Conservation (phyloP, 352 stramenopile genomes). For the Phytophthora cryptogea region DNA sequence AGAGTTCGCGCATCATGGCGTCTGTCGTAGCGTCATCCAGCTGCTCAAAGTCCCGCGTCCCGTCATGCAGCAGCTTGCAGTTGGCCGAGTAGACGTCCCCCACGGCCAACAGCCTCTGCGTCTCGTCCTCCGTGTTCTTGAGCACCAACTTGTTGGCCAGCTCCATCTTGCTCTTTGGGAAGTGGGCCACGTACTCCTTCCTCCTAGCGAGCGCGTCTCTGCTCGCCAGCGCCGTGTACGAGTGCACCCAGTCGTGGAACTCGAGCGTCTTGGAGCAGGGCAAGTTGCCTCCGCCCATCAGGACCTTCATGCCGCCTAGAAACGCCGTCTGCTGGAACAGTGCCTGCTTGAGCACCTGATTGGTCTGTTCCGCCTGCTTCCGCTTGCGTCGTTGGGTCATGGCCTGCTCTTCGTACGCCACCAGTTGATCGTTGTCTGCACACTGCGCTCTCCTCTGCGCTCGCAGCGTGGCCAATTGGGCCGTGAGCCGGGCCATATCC, state of each 20-base stretch:
- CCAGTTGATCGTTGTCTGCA: conserved; percentile 48
- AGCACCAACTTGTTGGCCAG: conserved; percentile 57
- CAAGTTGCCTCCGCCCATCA: conserved; percentile 45
- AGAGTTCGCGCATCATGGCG: conserved; percentile 39
- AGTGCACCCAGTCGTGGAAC: conserved; percentile 81
- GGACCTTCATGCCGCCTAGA: conserved; percentile 48
- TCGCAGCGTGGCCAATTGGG: conserved; percentile 45
- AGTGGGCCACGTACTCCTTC: conserved; percentile 54
- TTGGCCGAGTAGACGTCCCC: conserved; percentile 41
- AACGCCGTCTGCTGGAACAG: conserved; percentile 73
- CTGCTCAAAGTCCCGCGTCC: conserved; percentile 34
- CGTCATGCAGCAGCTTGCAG: conserved; percentile 59
- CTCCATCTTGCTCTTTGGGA: conserved; percentile 65
- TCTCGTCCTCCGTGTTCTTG: conserved; percentile 51
- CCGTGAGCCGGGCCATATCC: conserved; percentile 47
- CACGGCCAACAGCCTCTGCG: conserved; percentile 27
- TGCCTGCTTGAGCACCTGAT: conserved; percentile 64
- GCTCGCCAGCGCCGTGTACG: conserved; percentile 58
- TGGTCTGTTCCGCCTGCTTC: conserved; percentile 57
- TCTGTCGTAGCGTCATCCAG: conserved; percentile 35
- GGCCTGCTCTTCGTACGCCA: conserved; percentile 61
- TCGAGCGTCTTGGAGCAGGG: conserved; percentile 53
- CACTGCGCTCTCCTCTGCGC: conserved; percentile 48
- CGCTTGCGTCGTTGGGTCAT: conserved; percentile 68
- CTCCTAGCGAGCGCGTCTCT: conserved; percentile 32